A percentile compares a stretch with the other conserved stretches of the same genome.
Conservation (phyloP, 2,329 filamentous ascomycete species). For the Ceratocystis destructans region DNA sequence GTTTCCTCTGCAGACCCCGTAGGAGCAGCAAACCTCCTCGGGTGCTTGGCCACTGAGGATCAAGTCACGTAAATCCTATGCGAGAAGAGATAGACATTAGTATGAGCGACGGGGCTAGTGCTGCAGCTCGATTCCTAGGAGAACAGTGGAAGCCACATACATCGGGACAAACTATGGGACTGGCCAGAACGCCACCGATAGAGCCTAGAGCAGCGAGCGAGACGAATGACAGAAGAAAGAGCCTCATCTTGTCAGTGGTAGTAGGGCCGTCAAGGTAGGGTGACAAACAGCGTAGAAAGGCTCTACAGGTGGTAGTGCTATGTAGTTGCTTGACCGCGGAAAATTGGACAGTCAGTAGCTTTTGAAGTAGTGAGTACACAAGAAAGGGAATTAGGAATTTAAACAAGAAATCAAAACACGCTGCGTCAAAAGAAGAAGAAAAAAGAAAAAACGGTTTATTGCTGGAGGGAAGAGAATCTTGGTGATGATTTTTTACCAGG, state of each 20-base stretch:
- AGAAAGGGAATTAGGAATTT: background rate
- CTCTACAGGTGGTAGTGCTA: background rate
- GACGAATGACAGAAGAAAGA: background rate
- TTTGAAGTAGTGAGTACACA: background rate
- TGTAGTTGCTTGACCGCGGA: background rate
- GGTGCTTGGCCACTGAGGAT: slow-evolving; percentile 37
- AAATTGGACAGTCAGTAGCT: background rate
- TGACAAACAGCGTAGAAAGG: background rate
- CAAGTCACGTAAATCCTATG: slow-evolving; percentile 25
- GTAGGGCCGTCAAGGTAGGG: background rate
- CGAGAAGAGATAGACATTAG: background rate
- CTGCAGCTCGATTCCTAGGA: background rate
- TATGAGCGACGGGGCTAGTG: background rate
- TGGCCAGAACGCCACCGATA: background rate
- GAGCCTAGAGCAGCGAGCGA: background rate
- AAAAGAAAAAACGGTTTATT: background rate
- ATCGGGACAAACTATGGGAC: slow-evolving; percentile 17
- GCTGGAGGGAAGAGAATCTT: too few species aligned
- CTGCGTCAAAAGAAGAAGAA: background rate
- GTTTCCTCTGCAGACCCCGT: slow-evolving; percentile 38
- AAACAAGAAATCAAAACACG: background rate
- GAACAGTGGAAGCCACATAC: slow-evolving; percentile 4
- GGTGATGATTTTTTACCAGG: too few species aligned
- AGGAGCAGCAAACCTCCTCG: slow-evolving; percentile 41
- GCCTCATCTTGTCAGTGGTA: background rate